phyloP scores from a whole-genome alignment of 2,329 filamentous ascomycete species.

The Arachnopeziza araneosa region DNA sequence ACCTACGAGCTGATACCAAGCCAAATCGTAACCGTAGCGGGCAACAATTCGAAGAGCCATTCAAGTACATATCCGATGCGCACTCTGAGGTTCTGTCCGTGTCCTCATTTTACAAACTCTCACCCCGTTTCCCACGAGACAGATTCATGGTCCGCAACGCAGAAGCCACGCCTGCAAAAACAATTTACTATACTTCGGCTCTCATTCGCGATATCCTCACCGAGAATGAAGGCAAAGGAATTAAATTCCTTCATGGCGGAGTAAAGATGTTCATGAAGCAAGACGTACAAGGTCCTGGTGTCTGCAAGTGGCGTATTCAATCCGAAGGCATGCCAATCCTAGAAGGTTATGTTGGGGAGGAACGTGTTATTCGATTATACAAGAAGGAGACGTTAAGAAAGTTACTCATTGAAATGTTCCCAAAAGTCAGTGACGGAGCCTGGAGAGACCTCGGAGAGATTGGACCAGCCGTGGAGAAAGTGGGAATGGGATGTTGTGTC shows the following conservation, averaged over 20 bases:
- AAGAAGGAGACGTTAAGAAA: constrained; percentile 75
- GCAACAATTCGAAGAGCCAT: constrained; percentile 73
- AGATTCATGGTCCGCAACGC: constrained; percentile 96
- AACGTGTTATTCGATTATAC: constrained; percentile 67
- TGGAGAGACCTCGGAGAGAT: constrained; percentile 81
- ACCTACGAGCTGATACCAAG: constrained; percentile 16
- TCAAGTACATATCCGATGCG: constrained; percentile 76
- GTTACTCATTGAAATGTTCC: constrained; percentile 94
- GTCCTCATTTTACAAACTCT: constrained; percentile 79
- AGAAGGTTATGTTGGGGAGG: constrained; percentile 80
- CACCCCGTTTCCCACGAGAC: constrained; percentile 76
- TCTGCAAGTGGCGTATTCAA: constrained; percentile 93
- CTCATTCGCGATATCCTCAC: constrained; percentile 80
- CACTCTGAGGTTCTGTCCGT: constrained; percentile 75
- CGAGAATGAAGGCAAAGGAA: constrained; percentile 81
- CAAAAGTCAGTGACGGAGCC: constrained; percentile 70
- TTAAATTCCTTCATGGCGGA: constrained; percentile 94
- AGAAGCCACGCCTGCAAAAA: constrained; percentile 79
- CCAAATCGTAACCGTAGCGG: constrained; percentile 33
- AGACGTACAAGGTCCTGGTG: constrained; percentile 77
- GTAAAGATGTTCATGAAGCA: constrained; percentile 99
- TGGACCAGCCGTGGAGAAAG: constrained; percentile 70
- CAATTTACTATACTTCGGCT: constrained; percentile 90
- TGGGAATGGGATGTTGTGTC: constrained; percentile 89
- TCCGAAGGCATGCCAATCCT: constrained; percentile 88